Percentiles rank a stretch among this genome's conserved stretches.
Conservation (phyloP, 176 grass and related monocot species). For the Musa schizocarpa region DNA sequence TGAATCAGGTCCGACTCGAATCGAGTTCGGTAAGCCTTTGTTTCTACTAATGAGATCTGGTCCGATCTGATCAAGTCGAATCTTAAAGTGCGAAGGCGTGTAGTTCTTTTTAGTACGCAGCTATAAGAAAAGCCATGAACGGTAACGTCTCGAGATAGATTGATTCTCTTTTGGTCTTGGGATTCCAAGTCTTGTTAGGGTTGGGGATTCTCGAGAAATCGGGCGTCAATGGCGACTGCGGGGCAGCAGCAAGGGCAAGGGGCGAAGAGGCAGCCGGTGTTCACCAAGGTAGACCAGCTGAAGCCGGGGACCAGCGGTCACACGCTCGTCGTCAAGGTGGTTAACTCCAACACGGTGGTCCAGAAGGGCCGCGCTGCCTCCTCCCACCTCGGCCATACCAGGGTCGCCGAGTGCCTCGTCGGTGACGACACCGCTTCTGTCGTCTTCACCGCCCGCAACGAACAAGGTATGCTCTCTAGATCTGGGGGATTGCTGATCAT, state of each 20-base stretch:
- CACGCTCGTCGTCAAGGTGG: background rate
- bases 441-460: background rate
- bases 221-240: background rate
- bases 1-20: no score
- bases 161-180: background rate
- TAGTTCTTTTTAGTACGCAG: no score
- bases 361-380: background rate
- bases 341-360: background rate
- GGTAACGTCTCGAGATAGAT: no score
- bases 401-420: background rate
- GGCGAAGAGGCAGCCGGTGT: background rate
- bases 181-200: background rate
- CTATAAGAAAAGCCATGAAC: no score
- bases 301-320: background rate
- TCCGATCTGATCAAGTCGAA: no score
- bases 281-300: constrained; percentile 1
- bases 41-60: no score
- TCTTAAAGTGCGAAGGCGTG: no score
- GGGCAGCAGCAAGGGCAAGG: background rate
- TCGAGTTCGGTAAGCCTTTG: no score
- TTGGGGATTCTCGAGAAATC: background rate
- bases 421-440: no score
- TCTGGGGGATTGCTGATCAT: no score
- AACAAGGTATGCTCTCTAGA: background rate
- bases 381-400: background rate